Evolutionary conservation across 345 rosid species (phyloP).

Genomic region (Eucalyptus cladocalyx): DNA sequence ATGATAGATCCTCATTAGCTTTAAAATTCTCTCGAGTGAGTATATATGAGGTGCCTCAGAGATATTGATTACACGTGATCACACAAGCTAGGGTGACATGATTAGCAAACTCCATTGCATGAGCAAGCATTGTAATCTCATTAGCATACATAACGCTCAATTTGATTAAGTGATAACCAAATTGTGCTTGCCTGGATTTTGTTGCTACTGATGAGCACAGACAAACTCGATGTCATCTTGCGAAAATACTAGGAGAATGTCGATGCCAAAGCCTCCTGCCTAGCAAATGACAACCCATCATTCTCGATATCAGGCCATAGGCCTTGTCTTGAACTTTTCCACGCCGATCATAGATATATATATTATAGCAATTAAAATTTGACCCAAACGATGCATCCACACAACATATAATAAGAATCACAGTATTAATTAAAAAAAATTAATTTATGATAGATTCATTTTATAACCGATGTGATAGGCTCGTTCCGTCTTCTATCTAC

Average conservation of each 20-base stretch:
- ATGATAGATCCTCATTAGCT: background rate
- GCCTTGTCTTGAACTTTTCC: background rate
- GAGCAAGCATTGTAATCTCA: background rate
- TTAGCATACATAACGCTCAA: background rate
- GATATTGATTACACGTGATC: background rate
- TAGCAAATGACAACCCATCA: background rate
- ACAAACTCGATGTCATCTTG: background rate
- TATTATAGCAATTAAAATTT: background rate
- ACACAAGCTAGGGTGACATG: background rate
- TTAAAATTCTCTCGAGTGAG: background rate
- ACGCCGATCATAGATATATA: background rate
- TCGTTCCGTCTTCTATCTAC: background rate
- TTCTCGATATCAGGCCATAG: background rate
- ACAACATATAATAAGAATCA: background rate
- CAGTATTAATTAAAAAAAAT: background rate
- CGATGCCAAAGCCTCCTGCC: background rate
- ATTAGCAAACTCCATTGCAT: background rate
- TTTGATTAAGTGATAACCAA: background rate
- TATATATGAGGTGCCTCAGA: background rate
- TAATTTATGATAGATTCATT: background rate
- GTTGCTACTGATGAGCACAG: background rate
- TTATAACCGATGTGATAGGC: background rate
- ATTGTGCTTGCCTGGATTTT: background rate
- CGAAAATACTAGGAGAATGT: background rate
- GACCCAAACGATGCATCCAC: background rate